These are phyloP conservation scores for Rhizopogon vesiculosus DNA, from an alignment of 768 basidiomycete species.

Conservation along the genomic window DNA sequence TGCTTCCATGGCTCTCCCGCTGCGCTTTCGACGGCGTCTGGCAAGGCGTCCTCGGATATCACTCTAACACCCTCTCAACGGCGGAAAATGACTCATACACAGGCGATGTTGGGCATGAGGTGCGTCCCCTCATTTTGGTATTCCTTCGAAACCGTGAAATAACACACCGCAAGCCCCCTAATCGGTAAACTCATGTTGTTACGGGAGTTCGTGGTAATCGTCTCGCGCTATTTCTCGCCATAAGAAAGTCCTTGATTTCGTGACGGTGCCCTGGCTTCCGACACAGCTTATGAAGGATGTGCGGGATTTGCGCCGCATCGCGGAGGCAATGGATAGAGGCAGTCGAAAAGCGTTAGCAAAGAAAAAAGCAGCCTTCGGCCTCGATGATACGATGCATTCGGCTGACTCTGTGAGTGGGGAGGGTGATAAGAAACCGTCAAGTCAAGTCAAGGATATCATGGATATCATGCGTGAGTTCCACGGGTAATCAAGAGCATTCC, in stretches of 20 bases:
- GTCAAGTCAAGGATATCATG: constrained; percentile 42
- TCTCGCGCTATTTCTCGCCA: constrained; percentile 22
- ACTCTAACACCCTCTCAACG: constrained; percentile 25
- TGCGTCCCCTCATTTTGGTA: constrained; percentile 10
- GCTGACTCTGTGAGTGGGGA: constrained; percentile 7
- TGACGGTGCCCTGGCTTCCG: neutral
- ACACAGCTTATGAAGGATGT: constrained; percentile 21
- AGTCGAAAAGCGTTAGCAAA: constrained; percentile 36
- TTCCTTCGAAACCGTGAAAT: neutral
- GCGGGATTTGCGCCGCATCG: constrained; percentile 40
- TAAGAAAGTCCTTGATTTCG: constrained; percentile 23
- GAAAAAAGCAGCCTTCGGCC: constrained; percentile 21
- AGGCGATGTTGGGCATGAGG: constrained; percentile 23
- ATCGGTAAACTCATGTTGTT: constrained; percentile 20
- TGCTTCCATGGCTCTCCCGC: constrained; percentile 27
- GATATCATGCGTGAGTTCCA: constrained; percentile 39
- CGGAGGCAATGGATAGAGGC: constrained; percentile 42
- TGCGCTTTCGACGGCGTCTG: constrained; percentile 25
- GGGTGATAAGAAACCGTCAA: constrained; percentile 9
- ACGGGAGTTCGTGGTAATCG: constrained; percentile 24
- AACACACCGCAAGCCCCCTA: constrained; percentile 15
- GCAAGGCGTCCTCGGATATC: constrained; percentile 40
- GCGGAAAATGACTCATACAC: constrained; percentile 9
- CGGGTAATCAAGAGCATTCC: neutral
- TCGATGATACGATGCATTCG: constrained; percentile 12